Conservation (phyloP, 495 filamentous ascomycete species). For the Xylaria flabelliformis region DNA sequence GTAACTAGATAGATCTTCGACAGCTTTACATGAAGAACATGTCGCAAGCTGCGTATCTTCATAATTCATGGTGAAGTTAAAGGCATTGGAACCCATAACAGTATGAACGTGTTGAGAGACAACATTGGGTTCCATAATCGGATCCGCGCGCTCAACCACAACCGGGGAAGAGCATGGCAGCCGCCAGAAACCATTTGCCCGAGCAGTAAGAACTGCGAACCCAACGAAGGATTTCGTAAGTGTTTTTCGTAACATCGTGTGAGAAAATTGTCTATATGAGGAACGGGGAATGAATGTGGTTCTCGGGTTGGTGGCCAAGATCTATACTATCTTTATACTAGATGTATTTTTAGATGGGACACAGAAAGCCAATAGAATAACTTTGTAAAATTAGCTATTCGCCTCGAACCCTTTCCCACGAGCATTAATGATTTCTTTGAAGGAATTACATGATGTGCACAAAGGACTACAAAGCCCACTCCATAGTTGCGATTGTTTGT, state of each 20-base stretch:
- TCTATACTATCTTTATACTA: not conserved
- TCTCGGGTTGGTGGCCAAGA: not conserved
- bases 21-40: conserved; percentile 69
- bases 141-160: conserved; percentile 63
- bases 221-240: conserved; percentile 13
- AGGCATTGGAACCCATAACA: conserved; percentile 72
- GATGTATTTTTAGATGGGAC: too few relatives aligned
- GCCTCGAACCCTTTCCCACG: not conserved
- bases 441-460: conserved; percentile 7
- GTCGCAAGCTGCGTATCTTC: conserved; percentile 57
- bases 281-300: not conserved
- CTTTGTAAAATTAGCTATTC: not conserved
- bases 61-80: conserved; percentile 66
- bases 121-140: conserved; percentile 64
- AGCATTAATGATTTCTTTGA: not conserved
- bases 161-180: conserved; percentile 41
- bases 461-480: conserved; percentile 10
- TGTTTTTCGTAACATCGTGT: not conserved
- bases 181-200: conserved; percentile 33
- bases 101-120: conserved; percentile 59
- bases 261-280: not conserved
- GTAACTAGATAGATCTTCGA: conserved; percentile 73
- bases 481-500: conserved; percentile 11
- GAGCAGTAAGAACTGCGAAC: conserved; percentile 3
- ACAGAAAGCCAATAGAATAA: not conserved